Conservation (phyloP, 345 rosid genomes). For the Pistacia integerrima region DNA sequence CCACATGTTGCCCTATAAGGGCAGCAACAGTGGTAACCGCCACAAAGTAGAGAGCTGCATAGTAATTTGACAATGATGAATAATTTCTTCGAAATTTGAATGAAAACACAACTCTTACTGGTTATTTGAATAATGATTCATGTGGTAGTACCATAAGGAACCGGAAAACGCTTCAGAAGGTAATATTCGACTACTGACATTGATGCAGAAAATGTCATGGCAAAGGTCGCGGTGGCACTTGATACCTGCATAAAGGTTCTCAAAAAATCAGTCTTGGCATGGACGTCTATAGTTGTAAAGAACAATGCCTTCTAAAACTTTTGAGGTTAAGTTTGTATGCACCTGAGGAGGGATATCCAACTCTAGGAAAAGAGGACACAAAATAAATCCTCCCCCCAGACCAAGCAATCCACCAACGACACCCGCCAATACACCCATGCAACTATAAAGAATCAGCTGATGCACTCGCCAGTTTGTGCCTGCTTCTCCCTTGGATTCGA, state of each 20-base stretch:
- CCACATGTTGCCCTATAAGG: conserved; percentile 35
- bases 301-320: neutral
- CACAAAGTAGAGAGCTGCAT: conserved; percentile 36
- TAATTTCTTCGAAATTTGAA: neutral
- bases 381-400: conserved; percentile 51
- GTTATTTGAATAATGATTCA: neutral
- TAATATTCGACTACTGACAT: conserved; percentile 51
- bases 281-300: neutral
- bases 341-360: conserved; percentile 61
- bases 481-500: conserved; percentile 45
- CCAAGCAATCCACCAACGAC: conserved; percentile 51
- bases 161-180: conserved; percentile 49
- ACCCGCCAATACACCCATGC: conserved; percentile 44
- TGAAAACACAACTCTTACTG: neutral
- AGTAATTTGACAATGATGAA: neutral
- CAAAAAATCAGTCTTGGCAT: neutral
- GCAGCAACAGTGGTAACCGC: conserved; percentile 40
- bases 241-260: conserved; percentile 35
- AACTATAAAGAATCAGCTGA: conserved; percentile 38
- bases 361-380: conserved; percentile 52
- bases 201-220: conserved; percentile 53
- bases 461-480: conserved; percentile 28
- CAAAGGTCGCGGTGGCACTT: conserved; percentile 54
- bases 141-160: conserved; percentile 42
- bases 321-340: neutral